Evolutionary conservation across 768 basidiomycete genomes (phyloP).

Genomic region (Favolaschia claudopus): DNA sequence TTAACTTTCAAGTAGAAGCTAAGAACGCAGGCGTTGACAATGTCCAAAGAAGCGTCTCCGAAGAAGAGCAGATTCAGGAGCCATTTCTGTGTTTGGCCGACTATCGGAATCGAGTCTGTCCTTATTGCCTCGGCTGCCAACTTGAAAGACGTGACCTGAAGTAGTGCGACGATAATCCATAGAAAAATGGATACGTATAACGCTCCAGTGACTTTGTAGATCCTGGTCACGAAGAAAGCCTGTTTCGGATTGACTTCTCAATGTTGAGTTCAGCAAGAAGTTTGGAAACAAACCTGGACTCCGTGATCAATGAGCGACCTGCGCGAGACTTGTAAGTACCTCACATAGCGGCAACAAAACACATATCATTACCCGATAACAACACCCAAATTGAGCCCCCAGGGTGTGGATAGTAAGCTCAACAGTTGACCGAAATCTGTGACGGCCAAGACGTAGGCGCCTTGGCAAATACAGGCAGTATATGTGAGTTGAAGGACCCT

Average conservation of each 20-base stretch:
- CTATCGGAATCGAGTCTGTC: conserved; percentile 6
- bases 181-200: conserved; percentile 13
- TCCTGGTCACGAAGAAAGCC: conserved; percentile 21
- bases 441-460: conserved; percentile 18
- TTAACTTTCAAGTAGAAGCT: conserved; percentile 17
- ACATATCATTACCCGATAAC: conserved; percentile 10
- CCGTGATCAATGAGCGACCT: conserved; percentile 16
- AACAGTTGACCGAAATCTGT: conserved; percentile 19
- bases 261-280: not conserved
- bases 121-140: conserved; percentile 6
- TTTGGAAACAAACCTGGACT: conserved; percentile 5
- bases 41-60: conserved; percentile 17
- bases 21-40: conserved; percentile 17
- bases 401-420: conserved; percentile 15
- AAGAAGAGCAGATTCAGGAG: conserved; percentile 18
- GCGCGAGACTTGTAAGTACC: not conserved
- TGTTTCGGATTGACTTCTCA: not conserved
- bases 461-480: conserved; percentile 20
- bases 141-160: conserved; percentile 5
- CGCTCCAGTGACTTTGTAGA: conserved; percentile 12
- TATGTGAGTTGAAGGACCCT: conserved; percentile 16
- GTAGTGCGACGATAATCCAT: conserved; percentile 9
- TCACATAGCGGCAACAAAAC: not conserved
- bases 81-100: conserved; percentile 1
- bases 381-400: conserved; percentile 15